phyloP scores from a whole-genome alignment of 2,329 filamentous ascomycete genomes.

The Trichoderma sp. region DNA sequence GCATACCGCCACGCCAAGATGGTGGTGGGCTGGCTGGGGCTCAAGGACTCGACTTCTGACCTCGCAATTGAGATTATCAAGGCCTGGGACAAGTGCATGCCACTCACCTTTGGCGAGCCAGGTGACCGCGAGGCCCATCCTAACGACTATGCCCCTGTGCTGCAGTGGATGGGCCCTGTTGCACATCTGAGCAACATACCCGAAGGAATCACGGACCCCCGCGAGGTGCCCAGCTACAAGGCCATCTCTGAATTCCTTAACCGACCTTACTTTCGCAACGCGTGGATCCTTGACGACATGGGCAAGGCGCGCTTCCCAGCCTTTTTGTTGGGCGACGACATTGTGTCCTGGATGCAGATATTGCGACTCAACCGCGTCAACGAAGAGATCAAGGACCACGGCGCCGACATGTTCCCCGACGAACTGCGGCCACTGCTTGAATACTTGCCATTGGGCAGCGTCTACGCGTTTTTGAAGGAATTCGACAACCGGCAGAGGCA shows the following conservation, averaged over 20 bases:
- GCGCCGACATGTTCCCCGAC: constrained; percentile 34
- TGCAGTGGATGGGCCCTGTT: constrained; percentile 35
- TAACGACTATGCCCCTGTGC: constrained; percentile 37
- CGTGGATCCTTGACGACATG: constrained; percentile 42
- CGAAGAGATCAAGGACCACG: constrained; percentile 39
- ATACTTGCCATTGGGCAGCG: constrained; percentile 25
- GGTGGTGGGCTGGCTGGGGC: constrained; percentile 38
- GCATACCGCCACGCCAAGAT: constrained; percentile 35
- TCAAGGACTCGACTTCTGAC: constrained; percentile 33
- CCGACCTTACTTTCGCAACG: constrained; percentile 38
- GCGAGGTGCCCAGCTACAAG: constrained; percentile 28
- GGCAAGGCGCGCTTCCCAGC: constrained; percentile 36
- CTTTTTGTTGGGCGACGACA: constrained; percentile 38
- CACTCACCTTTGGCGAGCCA: constrained; percentile 36
- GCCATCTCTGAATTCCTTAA: constrained; percentile 33
- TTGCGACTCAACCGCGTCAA: constrained; percentile 37
- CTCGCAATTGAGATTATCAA: constrained; percentile 30
- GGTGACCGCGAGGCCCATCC: constrained; percentile 37
- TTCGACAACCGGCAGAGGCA: constrained; percentile 23
- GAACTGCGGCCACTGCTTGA: constrained; percentile 26
- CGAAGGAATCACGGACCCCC: constrained; percentile 28
- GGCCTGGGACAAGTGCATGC: constrained; percentile 35
- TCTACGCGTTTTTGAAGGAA: constrained; percentile 24
- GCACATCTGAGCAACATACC: constrained; percentile 29
- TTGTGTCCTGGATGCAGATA: constrained; percentile 40